Evolutionary conservation across 257 asterid species (phyloP), one percentile per base, ranked within the genome.

Genomic region (Capsicum baccatum): DNA sequence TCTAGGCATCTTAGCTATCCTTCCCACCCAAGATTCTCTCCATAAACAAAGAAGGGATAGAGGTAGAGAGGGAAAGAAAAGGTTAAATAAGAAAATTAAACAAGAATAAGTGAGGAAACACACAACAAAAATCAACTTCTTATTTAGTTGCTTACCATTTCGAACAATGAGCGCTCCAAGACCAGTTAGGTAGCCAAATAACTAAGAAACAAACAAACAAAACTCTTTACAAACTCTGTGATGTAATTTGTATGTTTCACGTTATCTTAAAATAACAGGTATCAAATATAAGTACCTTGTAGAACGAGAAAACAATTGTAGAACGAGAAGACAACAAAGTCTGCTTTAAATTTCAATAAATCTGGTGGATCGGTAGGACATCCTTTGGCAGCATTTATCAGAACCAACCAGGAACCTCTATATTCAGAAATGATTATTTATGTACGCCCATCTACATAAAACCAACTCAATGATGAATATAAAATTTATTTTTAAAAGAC

Each of bases 351-450:
- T 87, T 90, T 92, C 9, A 97, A 95, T 80, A 97, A 89, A 88
- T 97, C 95, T 56, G 90, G 97, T 8, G 95, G 95, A 26, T 90
- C 85, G 37, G 98, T 94, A 3, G 98, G 89, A 88, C 98, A 92
- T 88, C 98, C 98, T 89, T 97, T 97, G 47, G 99, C 98, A 89
- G 98, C 99, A 95, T 97, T 98, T 71, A 97, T 91, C 86, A 97
- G 85, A 87, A 97, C 94, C 92, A 94, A 90, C 97, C 99, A 95
- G 21, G 48, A 79, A 79, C 94, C 97, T 83, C 99, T 92, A 92
- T 84, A 87, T 78, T 78, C 82, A 78, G 26, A 78, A 54, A 78
- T 52, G 48, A 54, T 0, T 54, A 54, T 78, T 26, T 21, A 33
- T 26, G 26, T 54, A 48, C 52, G 48, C 26, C 7, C 47, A 50